Evolutionary conservation across 2,329 filamentous ascomycete genomes (phyloP).

Genomic region (Raffaelea albimanens): DNA sequence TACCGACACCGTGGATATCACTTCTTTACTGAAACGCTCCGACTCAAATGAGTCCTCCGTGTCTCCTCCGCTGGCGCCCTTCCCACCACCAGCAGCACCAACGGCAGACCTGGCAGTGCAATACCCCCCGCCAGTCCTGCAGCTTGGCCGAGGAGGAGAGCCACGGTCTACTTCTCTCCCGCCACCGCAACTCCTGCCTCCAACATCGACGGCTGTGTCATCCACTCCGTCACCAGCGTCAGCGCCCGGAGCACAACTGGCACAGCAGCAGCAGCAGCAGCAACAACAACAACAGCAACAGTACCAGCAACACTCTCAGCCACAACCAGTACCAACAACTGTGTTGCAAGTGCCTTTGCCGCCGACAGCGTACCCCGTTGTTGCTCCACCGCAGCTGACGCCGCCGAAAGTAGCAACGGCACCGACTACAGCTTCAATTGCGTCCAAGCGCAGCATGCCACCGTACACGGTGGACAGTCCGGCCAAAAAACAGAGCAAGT

Average conservation of each 20-base stretch:
- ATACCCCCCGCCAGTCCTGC: too few species aligned
- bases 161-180: constrained; percentile 27
- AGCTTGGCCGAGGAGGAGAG: not conserved
- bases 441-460: constrained; percentile 39
- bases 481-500: constrained; percentile 93
- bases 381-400: not conserved
- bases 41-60: constrained; percentile 62
- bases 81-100: not conserved
- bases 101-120: not conserved
- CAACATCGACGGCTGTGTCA: constrained; percentile 2
- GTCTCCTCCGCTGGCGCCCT: constrained; percentile 23
- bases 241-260: constrained; percentile 16
- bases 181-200: constrained; percentile 8
- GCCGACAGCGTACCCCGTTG: not conserved
- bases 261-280: not conserved
- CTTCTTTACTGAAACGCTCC: constrained; percentile 69
- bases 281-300: constrained; percentile 16
- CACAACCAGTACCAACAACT: too few species aligned
- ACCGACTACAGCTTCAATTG: not conserved
- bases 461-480: constrained; percentile 54
- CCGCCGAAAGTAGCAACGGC: not conserved
- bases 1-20: constrained; percentile 87
- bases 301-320: too few species aligned
- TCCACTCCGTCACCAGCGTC: constrained; percentile 27
- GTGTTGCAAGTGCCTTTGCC: not conserved